Conservation (phyloP, 2,329 filamentous ascomycete species). For the Aspergillus candidus region DNA sequence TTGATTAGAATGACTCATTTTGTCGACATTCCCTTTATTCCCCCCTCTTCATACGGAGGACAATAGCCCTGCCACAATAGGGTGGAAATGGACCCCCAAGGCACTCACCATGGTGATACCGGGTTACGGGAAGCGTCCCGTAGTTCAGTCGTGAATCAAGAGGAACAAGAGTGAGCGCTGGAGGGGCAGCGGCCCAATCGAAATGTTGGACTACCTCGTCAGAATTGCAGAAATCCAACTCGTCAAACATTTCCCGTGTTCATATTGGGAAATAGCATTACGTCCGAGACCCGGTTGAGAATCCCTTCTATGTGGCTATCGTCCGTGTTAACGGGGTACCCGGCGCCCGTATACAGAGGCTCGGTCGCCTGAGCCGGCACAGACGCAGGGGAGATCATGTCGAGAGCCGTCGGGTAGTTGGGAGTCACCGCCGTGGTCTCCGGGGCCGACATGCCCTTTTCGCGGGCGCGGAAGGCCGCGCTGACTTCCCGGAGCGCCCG, state of each 20-base stretch:
- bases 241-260: conserved; percentile 12
- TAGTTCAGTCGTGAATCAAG: too few species aligned
- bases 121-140: too few species aligned
- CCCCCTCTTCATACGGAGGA: not conserved
- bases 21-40: too few species aligned
- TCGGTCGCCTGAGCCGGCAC: conserved; percentile 1
- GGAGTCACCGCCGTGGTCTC: conserved; percentile 1
- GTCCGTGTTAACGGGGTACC: conserved; percentile 12
- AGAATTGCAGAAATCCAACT: not conserved
- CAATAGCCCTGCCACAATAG: not conserved
- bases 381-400: conserved; percentile 8
- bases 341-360: conserved; percentile 4
- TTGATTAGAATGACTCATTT: too few species aligned
- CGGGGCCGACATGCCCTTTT: conserved; percentile 4
- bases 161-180: too few species aligned
- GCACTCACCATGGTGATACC: too few species aligned
- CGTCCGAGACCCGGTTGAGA: conserved; percentile 28
- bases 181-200: not conserved
- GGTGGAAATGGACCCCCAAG: too few species aligned
- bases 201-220: not conserved
- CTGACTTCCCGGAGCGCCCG: conserved; percentile 29
- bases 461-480: conserved; percentile 20
- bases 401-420: conserved; percentile 8
- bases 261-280: conserved; percentile 33
- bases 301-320: conserved; percentile 27